Evolutionary conservation across 805 yeast species (phyloP).

Genomic region (Barnettozyma populi): DNA sequence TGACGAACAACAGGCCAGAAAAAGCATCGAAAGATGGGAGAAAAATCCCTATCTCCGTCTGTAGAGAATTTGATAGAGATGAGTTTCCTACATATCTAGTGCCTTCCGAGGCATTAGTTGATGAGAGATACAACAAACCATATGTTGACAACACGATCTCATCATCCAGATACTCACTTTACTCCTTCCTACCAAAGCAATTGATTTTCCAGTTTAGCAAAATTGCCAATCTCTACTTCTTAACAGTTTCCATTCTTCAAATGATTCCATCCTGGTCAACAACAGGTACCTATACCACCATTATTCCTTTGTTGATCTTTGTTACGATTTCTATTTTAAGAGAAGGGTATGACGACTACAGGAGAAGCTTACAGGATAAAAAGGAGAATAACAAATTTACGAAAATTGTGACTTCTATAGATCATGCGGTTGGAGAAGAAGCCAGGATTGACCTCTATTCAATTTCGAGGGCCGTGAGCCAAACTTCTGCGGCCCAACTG

Average conservation of each 20-base stretch:
- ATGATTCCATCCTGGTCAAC: constrained; percentile 82
- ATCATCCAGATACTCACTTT: constrained; percentile 90
- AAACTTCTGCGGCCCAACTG: constrained; percentile 14
- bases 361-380: constrained; percentile 79
- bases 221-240: constrained; percentile 86
- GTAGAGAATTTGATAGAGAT: constrained; percentile 29
- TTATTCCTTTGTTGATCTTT: constrained; percentile 75
- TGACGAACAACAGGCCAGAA: constrained; percentile 41
- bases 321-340: constrained; percentile 76
- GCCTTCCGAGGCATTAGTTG: constrained; percentile 39
- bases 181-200: constrained; percentile 84
- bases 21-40: constrained; percentile 68
- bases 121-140: constrained; percentile 61
- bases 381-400: constrained; percentile 67
- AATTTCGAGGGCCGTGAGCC: constrained; percentile 9
- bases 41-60: constrained; percentile 58
- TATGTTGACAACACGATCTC: constrained; percentile 68
- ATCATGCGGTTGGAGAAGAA: constrained; percentile 1
- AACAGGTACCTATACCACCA: constrained; percentile 92
- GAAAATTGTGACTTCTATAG: constrained; percentile 33
- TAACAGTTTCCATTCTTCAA: constrained; percentile 80
- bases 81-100: constrained; percentile 23
- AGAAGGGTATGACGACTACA: constrained; percentile 91
- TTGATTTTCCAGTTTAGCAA: constrained; percentile 73
- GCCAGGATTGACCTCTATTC: constrained; percentile 7